These are phyloP conservation scores for Aspergillus panamensis DNA, from an alignment of 495 filamentous ascomycete genomes.

Conservation along the genomic window DNA sequence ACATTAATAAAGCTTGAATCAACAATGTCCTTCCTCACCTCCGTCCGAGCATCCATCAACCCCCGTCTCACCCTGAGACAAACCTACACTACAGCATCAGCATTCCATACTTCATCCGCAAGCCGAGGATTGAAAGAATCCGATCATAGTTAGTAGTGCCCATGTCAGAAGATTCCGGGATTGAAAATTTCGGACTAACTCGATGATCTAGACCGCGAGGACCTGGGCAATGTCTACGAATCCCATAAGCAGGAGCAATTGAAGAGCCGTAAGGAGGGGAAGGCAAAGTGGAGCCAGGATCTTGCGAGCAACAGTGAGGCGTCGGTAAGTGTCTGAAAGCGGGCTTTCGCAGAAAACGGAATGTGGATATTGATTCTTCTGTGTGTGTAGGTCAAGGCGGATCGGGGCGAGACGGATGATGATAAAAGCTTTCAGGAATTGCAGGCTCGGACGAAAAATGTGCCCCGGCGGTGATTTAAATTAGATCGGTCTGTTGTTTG, in stretches of 20 bases:
- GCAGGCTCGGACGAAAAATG: slow-evolving; percentile 48
- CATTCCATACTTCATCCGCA: slow-evolving; percentile 29
- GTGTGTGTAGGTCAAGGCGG: slow-evolving; percentile 56
- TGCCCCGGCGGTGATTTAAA: background rate
- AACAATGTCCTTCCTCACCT: slow-evolving; percentile 35
- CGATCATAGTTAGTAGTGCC: background rate
- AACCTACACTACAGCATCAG: slow-evolving; percentile 2
- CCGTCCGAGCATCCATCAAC: slow-evolving; percentile 24
- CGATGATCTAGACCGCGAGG: slow-evolving; percentile 35
- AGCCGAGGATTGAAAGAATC: slow-evolving; percentile 32
- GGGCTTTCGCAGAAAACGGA: background rate
- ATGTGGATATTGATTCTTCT: slow-evolving; percentile 1
- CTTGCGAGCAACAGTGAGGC: slow-evolving; percentile 79
- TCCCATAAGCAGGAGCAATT: slow-evolving; percentile 69
- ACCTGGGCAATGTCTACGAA: slow-evolving; percentile 52
- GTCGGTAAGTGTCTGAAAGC: slow-evolving; percentile 46
- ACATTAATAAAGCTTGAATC: background rate
- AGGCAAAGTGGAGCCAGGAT: slow-evolving; percentile 76
- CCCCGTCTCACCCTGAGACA: slow-evolving; percentile 22
- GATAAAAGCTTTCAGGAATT: slow-evolving; percentile 46
- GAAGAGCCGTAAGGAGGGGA: slow-evolving; percentile 66
- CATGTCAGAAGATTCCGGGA: background rate
- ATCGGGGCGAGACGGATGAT: slow-evolving; percentile 52
- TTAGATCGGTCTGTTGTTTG: too few species aligned
- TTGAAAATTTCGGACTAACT: background rate